A percentile compares a stretch with the other conserved stretches of the same genome.
phyloP scores from a whole-genome alignment of 2,329 filamentous ascomycete genomes.

The Scedosporium dehoogii region DNA sequence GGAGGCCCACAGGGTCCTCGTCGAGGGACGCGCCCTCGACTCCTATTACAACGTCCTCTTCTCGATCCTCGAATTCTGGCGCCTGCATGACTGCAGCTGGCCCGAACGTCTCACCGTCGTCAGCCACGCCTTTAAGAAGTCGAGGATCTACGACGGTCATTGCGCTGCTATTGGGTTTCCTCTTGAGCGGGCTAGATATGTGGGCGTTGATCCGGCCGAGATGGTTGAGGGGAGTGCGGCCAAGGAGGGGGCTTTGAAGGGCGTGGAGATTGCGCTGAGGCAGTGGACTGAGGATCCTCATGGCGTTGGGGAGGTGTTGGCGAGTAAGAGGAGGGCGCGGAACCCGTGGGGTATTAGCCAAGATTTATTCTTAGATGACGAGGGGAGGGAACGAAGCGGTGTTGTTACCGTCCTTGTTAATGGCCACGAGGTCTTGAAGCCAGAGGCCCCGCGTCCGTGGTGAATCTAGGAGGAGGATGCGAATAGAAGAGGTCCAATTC shows the following conservation, averaged over 20 bases:
- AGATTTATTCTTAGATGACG: conserved; percentile 28
- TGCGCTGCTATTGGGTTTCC: conserved; percentile 51
- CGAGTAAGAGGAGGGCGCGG: conserved; percentile 35
- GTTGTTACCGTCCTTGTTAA: conserved; percentile 24
- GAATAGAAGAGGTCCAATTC: not conserved
- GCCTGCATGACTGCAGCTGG: conserved; percentile 38
- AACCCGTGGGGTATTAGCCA: conserved; percentile 40
- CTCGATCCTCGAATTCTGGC: conserved; percentile 50
- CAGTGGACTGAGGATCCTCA: conserved; percentile 45
- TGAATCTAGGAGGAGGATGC: conserved; percentile 6
- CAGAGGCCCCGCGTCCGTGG: conserved; percentile 30
- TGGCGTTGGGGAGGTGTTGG: conserved; percentile 33
- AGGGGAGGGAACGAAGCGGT: conserved; percentile 24
- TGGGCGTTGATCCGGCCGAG: conserved; percentile 56
- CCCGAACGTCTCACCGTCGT: conserved; percentile 51
- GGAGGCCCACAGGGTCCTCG: conserved; percentile 30
- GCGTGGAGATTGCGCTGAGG: conserved; percentile 29
- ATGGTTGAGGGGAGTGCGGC: conserved; percentile 20
- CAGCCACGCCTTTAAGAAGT: conserved; percentile 59
- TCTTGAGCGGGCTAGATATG: conserved; percentile 32
- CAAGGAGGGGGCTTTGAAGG: conserved; percentile 30
- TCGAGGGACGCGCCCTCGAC: conserved; percentile 69
- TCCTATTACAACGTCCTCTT: conserved; percentile 80
- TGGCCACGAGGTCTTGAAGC: conserved; percentile 29
- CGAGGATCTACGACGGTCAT: conserved; percentile 54